A percentile compares a stretch with the other conserved stretches of the same genome.
These are phyloP conservation scores for Penicillium griseofulvum DNA, from an alignment of 2,329 filamentous ascomycete species.

Conservation along the genomic window DNA sequence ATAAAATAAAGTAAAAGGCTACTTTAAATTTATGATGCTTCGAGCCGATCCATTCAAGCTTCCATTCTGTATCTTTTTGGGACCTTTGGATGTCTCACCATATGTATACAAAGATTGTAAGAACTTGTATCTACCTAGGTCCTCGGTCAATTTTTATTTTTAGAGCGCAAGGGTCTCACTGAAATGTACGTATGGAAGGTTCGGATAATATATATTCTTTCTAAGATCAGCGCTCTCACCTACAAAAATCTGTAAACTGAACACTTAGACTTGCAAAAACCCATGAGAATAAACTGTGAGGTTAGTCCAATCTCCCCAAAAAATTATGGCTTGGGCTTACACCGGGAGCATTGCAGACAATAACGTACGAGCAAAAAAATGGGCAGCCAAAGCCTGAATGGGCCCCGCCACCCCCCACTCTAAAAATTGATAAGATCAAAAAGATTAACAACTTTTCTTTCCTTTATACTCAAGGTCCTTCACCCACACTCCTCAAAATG, in stretches of 20 bases:
- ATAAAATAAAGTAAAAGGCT: background rate
- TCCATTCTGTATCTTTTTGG: background rate
- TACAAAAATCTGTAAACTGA: no score
- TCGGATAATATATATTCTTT: background rate
- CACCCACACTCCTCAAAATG: constrained; percentile 23
- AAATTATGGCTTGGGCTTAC: background rate
- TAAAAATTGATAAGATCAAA: constrained; percentile 42
- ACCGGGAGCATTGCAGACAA: background rate
- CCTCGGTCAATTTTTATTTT: background rate
- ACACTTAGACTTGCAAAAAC: background rate
- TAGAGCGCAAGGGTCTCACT: background rate
- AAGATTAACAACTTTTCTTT: constrained; percentile 23
- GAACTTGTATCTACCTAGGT: no score
- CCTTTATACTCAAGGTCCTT: background rate
- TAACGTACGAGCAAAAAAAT: constrained; percentile 7
- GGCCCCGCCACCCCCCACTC: constrained; percentile 39
- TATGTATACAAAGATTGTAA: no score
- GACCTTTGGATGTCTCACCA: background rate
- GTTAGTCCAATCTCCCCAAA: background rate
- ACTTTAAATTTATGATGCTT: background rate
- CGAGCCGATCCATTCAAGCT: background rate
- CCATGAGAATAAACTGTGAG: background rate
- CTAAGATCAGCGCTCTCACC: background rate
- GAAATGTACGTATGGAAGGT: background rate
- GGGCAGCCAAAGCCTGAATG: background rate